phyloP scores from a whole-genome alignment of 129 eudicot genomes.

The Escallonia rubra region DNA sequence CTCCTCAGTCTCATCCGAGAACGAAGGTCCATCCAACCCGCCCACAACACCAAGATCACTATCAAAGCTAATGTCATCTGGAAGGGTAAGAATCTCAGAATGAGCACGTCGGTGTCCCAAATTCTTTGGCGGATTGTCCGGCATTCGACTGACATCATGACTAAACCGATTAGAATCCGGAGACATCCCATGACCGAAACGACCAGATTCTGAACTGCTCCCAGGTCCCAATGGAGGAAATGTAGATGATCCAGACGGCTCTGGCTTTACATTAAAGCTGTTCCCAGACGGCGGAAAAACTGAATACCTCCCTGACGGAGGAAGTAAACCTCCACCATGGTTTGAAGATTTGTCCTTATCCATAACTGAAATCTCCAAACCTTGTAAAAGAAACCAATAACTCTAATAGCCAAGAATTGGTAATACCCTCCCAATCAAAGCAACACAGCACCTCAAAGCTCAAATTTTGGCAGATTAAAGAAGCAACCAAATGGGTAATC shows the following conservation, averaged over 20 bases:
- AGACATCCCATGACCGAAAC: constrained; percentile 36
- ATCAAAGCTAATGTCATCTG: constrained; percentile 87
- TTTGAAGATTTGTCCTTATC: constrained; percentile 59
- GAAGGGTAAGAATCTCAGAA: constrained; percentile 80
- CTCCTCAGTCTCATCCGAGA: constrained; percentile 90
- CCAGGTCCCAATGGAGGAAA: constrained; percentile 57
- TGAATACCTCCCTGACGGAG: constrained; percentile 59
- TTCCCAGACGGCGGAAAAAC: constrained; percentile 33
- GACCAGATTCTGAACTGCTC: constrained; percentile 26
- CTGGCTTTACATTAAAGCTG: constrained; percentile 42
- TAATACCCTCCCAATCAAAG: background rate
- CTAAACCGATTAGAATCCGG: constrained; percentile 61
- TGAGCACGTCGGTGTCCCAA: constrained; percentile 88
- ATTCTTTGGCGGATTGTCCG: constrained; percentile 81
- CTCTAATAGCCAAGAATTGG: background rate
- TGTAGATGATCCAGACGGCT: constrained; percentile 42
- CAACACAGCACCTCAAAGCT: background rate
- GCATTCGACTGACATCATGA: constrained; percentile 81
- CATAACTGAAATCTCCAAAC: constrained; percentile 18
- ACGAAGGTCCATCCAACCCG: constrained; percentile 75
- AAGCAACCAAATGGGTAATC: too few species aligned
- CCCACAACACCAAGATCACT: constrained; percentile 94
- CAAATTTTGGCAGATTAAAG: too few species aligned
- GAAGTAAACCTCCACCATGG: constrained; percentile 45
- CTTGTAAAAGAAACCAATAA: background rate